These are phyloP conservation scores for Bretschneidera sinensis DNA, from an alignment of 345 rosid genomes.

Conservation along the genomic window DNA sequence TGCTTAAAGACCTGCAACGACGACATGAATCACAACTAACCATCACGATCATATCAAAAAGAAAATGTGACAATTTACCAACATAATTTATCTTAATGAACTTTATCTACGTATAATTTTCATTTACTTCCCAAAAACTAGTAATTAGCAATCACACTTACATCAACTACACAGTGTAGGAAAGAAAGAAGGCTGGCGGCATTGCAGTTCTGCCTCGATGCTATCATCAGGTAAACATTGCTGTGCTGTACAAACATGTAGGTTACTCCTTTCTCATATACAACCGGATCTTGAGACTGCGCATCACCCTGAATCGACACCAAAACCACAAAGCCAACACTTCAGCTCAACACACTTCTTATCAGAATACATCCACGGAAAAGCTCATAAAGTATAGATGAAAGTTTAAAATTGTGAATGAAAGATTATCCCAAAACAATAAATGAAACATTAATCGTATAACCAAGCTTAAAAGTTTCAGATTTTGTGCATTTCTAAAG, in stretches of 20 bases:
- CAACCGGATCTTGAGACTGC: constrained; percentile 97
- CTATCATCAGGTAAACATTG: constrained; percentile 85
- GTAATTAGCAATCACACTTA: constrained; percentile 31
- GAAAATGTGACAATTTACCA: not conserved
- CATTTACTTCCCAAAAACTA: not conserved
- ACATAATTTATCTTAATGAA: not conserved
- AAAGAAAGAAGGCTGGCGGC: constrained; percentile 90
- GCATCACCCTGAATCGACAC: constrained; percentile 73
- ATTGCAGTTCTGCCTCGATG: constrained; percentile 91
- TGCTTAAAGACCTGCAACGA: constrained; percentile 79
- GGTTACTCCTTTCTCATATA: constrained; percentile 84
- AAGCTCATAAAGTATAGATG: constrained; percentile 3
- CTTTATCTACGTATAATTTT: not conserved
- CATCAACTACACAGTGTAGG: constrained; percentile 91
- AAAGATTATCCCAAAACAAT: not conserved
- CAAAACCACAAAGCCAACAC: constrained; percentile 9
- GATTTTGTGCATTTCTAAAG: too few species aligned
- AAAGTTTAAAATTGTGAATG: constrained; percentile 6
- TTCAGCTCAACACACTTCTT: not conserved
- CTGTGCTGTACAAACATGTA: constrained; percentile 95
- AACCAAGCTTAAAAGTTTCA: not conserved
- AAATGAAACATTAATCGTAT: not conserved
- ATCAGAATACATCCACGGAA: not conserved
- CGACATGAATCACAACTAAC: not conserved
- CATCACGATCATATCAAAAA: not conserved